A percentile compares a stretch with the other conserved stretches of the same genome.
Conservation (phyloP, 306 rosid genomes). For the Prosopis cineraria region DNA sequence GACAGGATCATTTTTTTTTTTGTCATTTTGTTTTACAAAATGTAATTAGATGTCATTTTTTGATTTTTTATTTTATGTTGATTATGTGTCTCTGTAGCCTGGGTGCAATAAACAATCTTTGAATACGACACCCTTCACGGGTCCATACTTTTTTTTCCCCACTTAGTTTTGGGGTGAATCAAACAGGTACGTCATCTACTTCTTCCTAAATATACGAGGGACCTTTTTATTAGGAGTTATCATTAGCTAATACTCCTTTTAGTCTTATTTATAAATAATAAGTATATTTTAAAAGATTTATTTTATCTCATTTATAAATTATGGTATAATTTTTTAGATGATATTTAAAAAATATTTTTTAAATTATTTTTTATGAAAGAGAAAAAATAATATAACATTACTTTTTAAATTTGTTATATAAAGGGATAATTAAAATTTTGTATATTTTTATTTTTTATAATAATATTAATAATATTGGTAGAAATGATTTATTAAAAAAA, state of each 20-base stretch:
- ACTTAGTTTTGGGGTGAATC: constrained; percentile 41
- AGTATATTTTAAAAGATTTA: no score
- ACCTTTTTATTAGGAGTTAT: neutral
- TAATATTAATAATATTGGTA: no score
- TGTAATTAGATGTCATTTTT: constrained; percentile 72
- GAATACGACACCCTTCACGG: constrained; percentile 43
- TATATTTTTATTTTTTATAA: no score
- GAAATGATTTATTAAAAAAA: no score
- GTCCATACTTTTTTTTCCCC: constrained; percentile 26
- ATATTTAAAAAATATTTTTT: no score
- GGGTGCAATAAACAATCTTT: constrained; percentile 53
- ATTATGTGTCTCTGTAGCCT: constrained; percentile 40
- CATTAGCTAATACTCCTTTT: neutral
- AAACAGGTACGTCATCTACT: constrained; percentile 38
- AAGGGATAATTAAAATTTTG: no score
- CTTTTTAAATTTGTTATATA: no score
- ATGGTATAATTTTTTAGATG: no score
- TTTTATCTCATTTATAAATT: no score
- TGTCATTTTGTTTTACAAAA: constrained; percentile 55
- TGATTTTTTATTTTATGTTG: constrained; percentile 39
- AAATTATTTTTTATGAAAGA: no score
- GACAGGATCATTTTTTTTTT: constrained; percentile 43
- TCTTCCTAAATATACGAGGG: neutral
- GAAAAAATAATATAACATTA: no score
- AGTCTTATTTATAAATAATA: no score